These are phyloP conservation scores for Cenococcum geophilum DNA, from an alignment of 495 filamentous ascomycete species.

Conservation along the genomic window DNA sequence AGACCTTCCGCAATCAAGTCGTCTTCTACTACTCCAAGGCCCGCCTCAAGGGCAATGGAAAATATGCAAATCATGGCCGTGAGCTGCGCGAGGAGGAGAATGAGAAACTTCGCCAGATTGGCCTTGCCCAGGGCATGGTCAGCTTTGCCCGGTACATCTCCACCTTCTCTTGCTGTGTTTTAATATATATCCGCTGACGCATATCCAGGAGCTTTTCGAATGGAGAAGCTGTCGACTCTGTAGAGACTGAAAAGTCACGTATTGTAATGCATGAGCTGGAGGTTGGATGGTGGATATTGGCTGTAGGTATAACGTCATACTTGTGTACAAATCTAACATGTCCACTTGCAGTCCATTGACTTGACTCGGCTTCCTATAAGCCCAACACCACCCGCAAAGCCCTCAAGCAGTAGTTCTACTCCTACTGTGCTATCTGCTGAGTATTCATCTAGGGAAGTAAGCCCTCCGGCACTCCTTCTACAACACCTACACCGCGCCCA, in stretches of 20 bases:
- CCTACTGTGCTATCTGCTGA: conserved; percentile 44
- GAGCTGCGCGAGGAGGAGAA: conserved; percentile 60
- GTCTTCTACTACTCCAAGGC: conserved; percentile 76
- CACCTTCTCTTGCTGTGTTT: background rate
- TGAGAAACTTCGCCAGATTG: conserved; percentile 81
- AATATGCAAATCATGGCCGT: conserved; percentile 13
- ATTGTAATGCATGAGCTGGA: conserved; percentile 80
- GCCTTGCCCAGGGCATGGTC: conserved; percentile 96
- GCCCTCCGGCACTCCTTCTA: conserved; percentile 69
- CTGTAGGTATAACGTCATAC: conserved; percentile 47
- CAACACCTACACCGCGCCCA: conserved; percentile 79
- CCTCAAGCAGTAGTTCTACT: conserved; percentile 25
- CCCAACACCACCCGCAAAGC: conserved; percentile 16
- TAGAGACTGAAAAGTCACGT: conserved; percentile 84
- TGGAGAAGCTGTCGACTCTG: conserved; percentile 66
- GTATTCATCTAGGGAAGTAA: conserved; percentile 84
- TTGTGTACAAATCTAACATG: conserved; percentile 12
- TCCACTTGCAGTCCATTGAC: conserved; percentile 56
- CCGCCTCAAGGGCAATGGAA: conserved; percentile 25
- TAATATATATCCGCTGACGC: conserved; percentile 20
- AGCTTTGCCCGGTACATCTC: conserved; percentile 66
- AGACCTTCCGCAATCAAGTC: conserved; percentile 82
- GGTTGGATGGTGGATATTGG: conserved; percentile 90
- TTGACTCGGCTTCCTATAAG: conserved; percentile 54
- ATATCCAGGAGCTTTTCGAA: conserved; percentile 64